These are phyloP conservation scores for Candida montana DNA, from an alignment of 805 yeast genomes.

Conservation along the genomic window DNA sequence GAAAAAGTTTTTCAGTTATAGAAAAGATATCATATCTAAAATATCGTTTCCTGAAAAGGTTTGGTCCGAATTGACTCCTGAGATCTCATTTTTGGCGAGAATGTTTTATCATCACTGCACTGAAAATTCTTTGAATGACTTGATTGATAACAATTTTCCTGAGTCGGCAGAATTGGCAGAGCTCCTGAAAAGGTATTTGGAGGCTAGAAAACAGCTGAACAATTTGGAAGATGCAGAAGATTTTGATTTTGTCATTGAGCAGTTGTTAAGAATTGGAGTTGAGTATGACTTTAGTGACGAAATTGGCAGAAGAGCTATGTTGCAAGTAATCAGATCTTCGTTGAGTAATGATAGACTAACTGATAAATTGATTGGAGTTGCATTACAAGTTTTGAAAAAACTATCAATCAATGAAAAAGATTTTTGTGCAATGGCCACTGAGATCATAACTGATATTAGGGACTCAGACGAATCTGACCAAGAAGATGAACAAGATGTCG, in stretches of 20 bases:
- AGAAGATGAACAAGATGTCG: conserved; percentile 24
- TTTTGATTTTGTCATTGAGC: conserved; percentile 68
- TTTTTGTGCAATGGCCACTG: conserved; percentile 79
- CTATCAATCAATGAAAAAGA: conserved; percentile 77
- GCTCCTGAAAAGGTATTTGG: conserved; percentile 50
- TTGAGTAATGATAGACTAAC: conserved; percentile 52
- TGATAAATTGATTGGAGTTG: conserved; percentile 47
- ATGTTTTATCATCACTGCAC: conserved; percentile 61
- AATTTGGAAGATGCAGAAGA: conserved; percentile 43
- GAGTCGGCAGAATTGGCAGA: conserved; percentile 71
- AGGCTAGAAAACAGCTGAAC: conserved; percentile 33
- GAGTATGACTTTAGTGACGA: conserved; percentile 87
- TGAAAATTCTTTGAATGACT: conserved; percentile 43
- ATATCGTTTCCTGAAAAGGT: conserved; percentile 58
- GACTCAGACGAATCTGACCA: conserved; percentile 42
- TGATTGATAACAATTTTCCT: conserved; percentile 67
- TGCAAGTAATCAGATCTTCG: conserved; percentile 52
- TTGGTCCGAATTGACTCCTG: conserved; percentile 70
- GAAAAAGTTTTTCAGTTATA: conserved; percentile 51
- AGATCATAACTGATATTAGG: conserved; percentile 77
- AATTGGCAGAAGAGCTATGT: conserved; percentile 76
- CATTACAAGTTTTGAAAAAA: conserved; percentile 61
- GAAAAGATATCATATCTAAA: conserved; percentile 57
- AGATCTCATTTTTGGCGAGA: conserved; percentile 66
- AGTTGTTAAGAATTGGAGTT: conserved; percentile 60